Evolutionary conservation across 2,329 filamentous ascomycete species (phyloP).

Genomic region (Niveomyces coronatus): DNA sequence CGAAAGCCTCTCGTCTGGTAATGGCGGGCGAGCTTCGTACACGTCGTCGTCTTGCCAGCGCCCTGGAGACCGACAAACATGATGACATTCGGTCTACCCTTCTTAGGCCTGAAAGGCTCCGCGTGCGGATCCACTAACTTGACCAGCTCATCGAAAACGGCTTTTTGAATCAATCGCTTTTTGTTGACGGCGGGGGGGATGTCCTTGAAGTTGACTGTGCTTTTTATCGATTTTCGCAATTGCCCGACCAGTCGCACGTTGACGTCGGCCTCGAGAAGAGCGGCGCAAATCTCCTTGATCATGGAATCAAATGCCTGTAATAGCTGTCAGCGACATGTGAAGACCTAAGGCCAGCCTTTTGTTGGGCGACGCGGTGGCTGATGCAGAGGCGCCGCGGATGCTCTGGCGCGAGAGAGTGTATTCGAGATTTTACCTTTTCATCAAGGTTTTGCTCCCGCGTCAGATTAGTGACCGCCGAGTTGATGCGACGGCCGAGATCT

Average conservation of each 20-base stretch:
- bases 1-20: conserved; percentile 92
- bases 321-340: conserved; percentile 1
- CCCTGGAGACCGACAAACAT: conserved; percentile 99
- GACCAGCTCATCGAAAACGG: conserved; percentile 94
- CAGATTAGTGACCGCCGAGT: conserved; percentile 87
- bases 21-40: conserved; percentile 91
- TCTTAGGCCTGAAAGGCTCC: conserved; percentile 93
- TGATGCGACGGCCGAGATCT: conserved; percentile 97
- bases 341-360: too few relatives aligned
- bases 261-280: conserved; percentile 92
- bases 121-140: conserved; percentile 91
- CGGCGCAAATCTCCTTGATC: conserved; percentile 96
- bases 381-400: too few relatives aligned
- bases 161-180: conserved; percentile 95
- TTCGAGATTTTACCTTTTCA: conserved; percentile 60
- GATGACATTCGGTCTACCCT: conserved; percentile 91
- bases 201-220: conserved; percentile 88
- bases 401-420: neutral
- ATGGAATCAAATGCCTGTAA: conserved; percentile 84
- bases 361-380: too few relatives aligned
- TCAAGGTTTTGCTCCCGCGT: conserved; percentile 88
- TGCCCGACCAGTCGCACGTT: conserved; percentile 88
- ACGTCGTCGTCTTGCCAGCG: conserved; percentile 95
- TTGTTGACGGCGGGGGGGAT: conserved; percentile 89
- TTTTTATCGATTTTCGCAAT: conserved; percentile 86